Evolutionary conservation across 352 stramenopile species (phyloP), one percentile per base, ranked within the genome.

Genomic region (Pythium apleroticum): DNA sequence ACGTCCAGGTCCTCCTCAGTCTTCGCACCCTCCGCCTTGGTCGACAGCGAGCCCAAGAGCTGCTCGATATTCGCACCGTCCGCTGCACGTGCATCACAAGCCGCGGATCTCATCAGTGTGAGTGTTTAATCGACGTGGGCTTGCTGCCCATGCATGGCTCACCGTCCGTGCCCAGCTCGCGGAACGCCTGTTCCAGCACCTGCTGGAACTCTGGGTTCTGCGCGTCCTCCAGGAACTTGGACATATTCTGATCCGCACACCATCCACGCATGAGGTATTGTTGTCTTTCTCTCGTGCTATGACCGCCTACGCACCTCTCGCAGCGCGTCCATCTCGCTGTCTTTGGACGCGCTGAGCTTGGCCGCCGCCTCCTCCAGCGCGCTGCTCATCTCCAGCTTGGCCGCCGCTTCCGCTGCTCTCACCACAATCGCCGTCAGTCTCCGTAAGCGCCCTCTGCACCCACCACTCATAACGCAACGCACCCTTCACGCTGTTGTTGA

Each of bases 131-230:
- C 8, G 19, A 0, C 8, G 6, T 49, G 0, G 20, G 2, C 27
- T 49, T 14, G n/a, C 41, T 0, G n/a, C 41, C 20, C 19, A 5
- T 14, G 4, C 4, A 49, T 8, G 35, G 19, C 67, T 39, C 73
- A 90, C 84, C 80, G 19, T 84, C 76, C 2, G 78, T 81, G 57
- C 78, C 80, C n/a, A 95, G 57, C 50, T 95, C 87, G n/a, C 84
- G 85, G 56, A 94, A 95, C 1, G 87, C 87, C 65, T 94, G 87
- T 75, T 95, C 85, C 37, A 95, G 67, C 67, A 93, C 85, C 52
- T 89, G 72, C 73, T 95, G 87, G 62, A 95, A 93, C 74, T 93
- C 85, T 12, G 88, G 84, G 67, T 93, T 92, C 71, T 95, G 81
- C 52, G 86, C 81, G 62, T 95, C 83, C 56, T 93, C 86, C 12